Base-by-base conservation (phyloP, 139 green algal genomes). In the Micromonas commoda region DNA sequence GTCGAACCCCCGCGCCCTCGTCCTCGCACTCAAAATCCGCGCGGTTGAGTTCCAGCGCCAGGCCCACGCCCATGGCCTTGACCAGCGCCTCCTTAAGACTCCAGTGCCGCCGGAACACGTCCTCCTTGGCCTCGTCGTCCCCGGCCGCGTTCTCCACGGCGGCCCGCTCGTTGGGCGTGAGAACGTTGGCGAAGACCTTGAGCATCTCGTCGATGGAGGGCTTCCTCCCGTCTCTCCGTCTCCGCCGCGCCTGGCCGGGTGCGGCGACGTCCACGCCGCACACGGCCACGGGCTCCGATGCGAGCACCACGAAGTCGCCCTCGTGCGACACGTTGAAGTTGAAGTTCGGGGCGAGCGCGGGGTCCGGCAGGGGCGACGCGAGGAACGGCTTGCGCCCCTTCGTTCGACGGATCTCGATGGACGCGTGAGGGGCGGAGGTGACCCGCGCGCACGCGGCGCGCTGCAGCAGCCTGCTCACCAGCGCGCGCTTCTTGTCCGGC, bases 241-340 rank as follows among this genome's bases (percentile, higher is more conserved):
- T 29, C 37, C 72, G 24, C 6, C 82, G 80, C 23, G 85, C 16
- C 60, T 88, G 79, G 33, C 86, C 81, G 19, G 91, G 91, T 6
- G 89, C 88, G 34, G 88, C 86, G 20, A 96, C 88, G 80, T 96
- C 91, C 20, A 92, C 87, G 20, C 91, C 91, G 74, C 83, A 87
- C 0, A 96, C 38, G 19, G 33, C 60, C 4, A 89, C 9, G 24
- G 85, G 81, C 69, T 96, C 91, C 1, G 78, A 81, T 0, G 87
- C 91, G 26, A 96, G 80, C 20, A 91, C 86, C 1, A 96, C 91
- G 73, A 87, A 95, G 69, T 92, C 80, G 0, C 91, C 91, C 81
- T 96, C 91, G 77, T 96, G 91, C 0, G 86, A 90, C 5, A 93
- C 89, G 69, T 94, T 96, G 81, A 90, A 96, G 71, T 96, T 96